phyloP scores from a whole-genome alignment of 2,329 filamentous ascomycete genomes.

The Aotearoamyces nothofagi region DNA sequence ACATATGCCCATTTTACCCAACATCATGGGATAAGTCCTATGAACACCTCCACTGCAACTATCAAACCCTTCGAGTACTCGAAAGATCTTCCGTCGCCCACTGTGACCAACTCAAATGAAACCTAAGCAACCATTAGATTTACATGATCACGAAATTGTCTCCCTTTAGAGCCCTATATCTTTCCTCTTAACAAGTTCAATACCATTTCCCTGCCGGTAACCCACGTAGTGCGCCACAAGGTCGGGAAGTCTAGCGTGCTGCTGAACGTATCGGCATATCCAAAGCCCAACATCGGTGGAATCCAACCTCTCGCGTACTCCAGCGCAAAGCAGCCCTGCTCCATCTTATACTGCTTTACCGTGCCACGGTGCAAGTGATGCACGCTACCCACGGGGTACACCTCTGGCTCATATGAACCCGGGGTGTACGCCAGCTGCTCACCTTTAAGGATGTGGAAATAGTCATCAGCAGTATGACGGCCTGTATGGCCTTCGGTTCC shows the following conservation, averaged over 20 bases:
- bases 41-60: no score
- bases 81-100: no score
- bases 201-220: conserved; percentile 67
- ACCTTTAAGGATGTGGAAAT: conserved; percentile 79
- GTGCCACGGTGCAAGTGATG: conserved; percentile 58
- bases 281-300: conserved; percentile 83
- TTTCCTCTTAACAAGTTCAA: conserved; percentile 56
- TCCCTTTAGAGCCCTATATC: conserved; percentile 32
- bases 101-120: no score
- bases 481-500: conserved; percentile 82
- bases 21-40: no score
- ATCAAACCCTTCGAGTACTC: no score
- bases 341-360: conserved; percentile 76
- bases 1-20: no score
- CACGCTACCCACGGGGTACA: conserved; percentile 53
- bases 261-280: conserved; percentile 65
- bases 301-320: conserved; percentile 85
- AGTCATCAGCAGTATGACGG: conserved; percentile 84
- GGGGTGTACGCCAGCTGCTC: conserved; percentile 62
- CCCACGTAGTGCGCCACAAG: conserved; percentile 59
- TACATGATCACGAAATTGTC: no score
- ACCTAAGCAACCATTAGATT: no score
- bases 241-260: conserved; percentile 80
- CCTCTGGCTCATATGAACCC: conserved; percentile 49
- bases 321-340: conserved; percentile 60